Evolutionary conservation across 352 stramenopile species (phyloP).

Genomic region (Phytophthora palmivora): DNA sequence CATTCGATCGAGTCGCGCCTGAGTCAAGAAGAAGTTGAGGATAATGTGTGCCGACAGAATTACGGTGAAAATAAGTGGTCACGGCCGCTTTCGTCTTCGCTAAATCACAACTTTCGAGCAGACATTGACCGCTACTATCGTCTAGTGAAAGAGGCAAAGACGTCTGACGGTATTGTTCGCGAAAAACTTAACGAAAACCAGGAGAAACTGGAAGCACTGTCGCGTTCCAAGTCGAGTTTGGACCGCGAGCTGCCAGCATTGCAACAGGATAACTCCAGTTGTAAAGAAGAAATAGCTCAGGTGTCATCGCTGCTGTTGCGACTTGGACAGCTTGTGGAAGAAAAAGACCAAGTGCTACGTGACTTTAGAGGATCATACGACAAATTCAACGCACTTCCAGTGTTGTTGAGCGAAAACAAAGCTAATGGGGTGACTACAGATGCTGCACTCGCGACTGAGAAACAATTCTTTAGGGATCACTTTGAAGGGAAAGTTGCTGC

Average conservation of each 20-base stretch:
- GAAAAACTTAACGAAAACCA: conserved; percentile 52
- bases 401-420: conserved; percentile 49
- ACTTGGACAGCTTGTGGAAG: conserved; percentile 57
- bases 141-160: conserved; percentile 74
- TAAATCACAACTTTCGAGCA: conserved; percentile 66
- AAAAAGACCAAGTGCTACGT: conserved; percentile 65
- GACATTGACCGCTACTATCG: conserved; percentile 82
- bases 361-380: conserved; percentile 63
- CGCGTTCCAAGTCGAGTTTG: conserved; percentile 58
- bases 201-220: conserved; percentile 46
- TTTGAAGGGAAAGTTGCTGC: conserved; percentile 62
- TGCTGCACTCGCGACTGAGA: conserved; percentile 53
- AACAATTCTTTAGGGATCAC: conserved; percentile 66
- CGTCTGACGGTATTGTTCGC: conserved; percentile 68
- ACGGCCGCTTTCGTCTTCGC: conserved; percentile 52
- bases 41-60: conserved; percentile 73
- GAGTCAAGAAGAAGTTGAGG: conserved; percentile 66
- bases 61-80: conserved; percentile 68
- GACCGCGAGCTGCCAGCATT: conserved; percentile 62
- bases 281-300: conserved; percentile 53
- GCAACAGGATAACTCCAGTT: conserved; percentile 59
- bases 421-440: conserved; percentile 30
- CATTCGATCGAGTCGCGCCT: conserved; percentile 59
- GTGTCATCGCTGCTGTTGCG: conserved; percentile 63
- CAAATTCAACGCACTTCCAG: conserved; percentile 65